Evolutionary conservation across 2,329 filamentous ascomycete species (phyloP), one percentile per base, ranked within the genome.

Genomic region (Eutypella sp.): DNA sequence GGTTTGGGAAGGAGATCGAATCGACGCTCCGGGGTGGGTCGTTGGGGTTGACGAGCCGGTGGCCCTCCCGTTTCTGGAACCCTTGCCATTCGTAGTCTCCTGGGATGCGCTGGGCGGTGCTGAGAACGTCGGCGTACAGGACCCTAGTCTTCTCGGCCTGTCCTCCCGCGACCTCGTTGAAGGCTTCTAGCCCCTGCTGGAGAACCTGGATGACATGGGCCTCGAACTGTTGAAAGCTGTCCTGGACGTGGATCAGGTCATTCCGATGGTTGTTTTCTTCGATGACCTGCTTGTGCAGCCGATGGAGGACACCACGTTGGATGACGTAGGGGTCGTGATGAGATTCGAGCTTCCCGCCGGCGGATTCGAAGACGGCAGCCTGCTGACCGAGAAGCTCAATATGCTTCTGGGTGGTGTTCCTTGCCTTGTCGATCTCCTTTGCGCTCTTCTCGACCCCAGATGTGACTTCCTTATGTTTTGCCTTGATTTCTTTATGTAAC

Each of bases 241-340:
- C 84, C 69, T 99, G 93, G n/a, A 96, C 87, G 9, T 85, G 79
- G 51, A 99, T 78, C 47, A 97, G 78, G 63, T 99, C 93, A 63
- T 95, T 89, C 53, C 85, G 82, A 70, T 95, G 92, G 73, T 91
- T 95, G 76, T 99, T 99, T 73, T 99, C 93, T 63, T 96, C 89
- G 40, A 89, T 74, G 29, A 97, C 81, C 72, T 99, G 93, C 73
- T 87, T 92, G 76, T 89, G 84, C 45, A 99, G 75, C 37, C 90
- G 84, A 71, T 96, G 80, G 53, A 88, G 71, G 47, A 96, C 83
- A 48, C 88, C 87, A 25, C 92, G 84, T 58, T 85, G 81, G 39
- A 97, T 66, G 46, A 97, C 78, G 63, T 97, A 99, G 4, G 93
- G 93, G 64, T 99, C 93, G 27, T 96, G 82, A 11, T 71, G 62